phyloP scores from a whole-genome alignment of 768 basidiomycete genomes.

The Hericium erinaceus region DNA sequence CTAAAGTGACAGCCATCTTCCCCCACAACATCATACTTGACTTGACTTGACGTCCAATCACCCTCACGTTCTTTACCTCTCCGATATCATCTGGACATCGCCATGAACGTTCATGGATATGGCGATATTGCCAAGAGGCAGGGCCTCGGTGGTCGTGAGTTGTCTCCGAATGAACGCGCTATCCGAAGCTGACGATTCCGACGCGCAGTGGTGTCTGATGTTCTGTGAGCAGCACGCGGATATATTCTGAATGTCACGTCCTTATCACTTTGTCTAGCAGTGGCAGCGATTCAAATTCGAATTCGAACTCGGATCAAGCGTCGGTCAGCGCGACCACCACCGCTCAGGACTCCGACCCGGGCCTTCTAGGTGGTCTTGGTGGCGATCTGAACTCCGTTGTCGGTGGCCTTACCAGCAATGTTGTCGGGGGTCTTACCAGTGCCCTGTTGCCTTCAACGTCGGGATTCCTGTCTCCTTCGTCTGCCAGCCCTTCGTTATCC shows the following conservation, averaged over 20 bases:
- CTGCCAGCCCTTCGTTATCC: constrained; percentile 11
- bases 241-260: background rate
- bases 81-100: background rate
- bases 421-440: constrained; percentile 11
- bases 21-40: background rate
- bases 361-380: too few relatives aligned
- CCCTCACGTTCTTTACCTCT: constrained; percentile 1
- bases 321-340: background rate
- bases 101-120: background rate
- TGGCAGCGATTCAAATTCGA: background rate
- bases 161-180: background rate
- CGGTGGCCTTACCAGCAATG: constrained; percentile 9
- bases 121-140: constrained; percentile 18
- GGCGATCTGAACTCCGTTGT: too few relatives aligned
- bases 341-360: background rate
- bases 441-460: background rate
- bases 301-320: background rate
- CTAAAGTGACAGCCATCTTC: background rate
- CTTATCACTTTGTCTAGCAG: background rate
- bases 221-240: background rate
- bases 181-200: background rate
- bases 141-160: constrained; percentile 21
- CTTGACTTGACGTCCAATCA: background rate
- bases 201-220: background rate
- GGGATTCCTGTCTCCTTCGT: constrained; percentile 9